Base-by-base conservation (phyloP, 495 filamentous ascomycete species). In the Penicillium waksmanii region DNA sequence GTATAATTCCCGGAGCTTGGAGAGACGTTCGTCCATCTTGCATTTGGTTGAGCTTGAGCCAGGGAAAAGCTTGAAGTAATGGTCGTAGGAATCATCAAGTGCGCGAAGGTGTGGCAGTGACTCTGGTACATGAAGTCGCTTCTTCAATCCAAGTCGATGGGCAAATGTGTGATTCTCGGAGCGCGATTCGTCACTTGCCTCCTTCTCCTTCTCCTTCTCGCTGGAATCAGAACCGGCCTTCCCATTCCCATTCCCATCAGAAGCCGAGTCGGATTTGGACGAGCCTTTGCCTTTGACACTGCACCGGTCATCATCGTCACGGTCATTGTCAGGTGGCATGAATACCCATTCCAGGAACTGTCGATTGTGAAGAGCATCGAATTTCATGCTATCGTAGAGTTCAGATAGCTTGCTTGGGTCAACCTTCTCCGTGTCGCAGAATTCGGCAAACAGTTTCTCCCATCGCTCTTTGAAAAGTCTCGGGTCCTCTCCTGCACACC, bases 351-450 rank as follows among this genome's bases (percentile, higher is more conserved):
- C 96, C n/a, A 98, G 77, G 59, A 97, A 98, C 58, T 90, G 90
- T 5, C 96, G 86, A 70, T 98, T 98, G 71, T 98, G 95, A 23
- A 98, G 82, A 2, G 96, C 95, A 66, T 98, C 95, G 64, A 97
- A 98, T 70, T 98, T 98, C 93, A 98, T 97, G 31, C 93, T 97
- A 73, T 98, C 95, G 68, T 98, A 98, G 2, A 98, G 79, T 75
- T 98, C 95, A 8, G 92, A 96, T 36, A 98, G 92, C 77, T 98
- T 98, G 78, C 92, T 96, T 1, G 95, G 95, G 70, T 98, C 95
- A 10, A 98, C 91, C 77, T 98, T 98, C 62, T 98, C 95, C 5
- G 89, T 88, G 70, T 98, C 95, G 61, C 91, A 93, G 64, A 98
- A 98, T 75, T 98, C 95, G 35, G 84, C 85, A 72, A 98, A 98